Conservation (phyloP, 768 basidiomycete species). For the Rhizopogon vesiculosus region DNA sequence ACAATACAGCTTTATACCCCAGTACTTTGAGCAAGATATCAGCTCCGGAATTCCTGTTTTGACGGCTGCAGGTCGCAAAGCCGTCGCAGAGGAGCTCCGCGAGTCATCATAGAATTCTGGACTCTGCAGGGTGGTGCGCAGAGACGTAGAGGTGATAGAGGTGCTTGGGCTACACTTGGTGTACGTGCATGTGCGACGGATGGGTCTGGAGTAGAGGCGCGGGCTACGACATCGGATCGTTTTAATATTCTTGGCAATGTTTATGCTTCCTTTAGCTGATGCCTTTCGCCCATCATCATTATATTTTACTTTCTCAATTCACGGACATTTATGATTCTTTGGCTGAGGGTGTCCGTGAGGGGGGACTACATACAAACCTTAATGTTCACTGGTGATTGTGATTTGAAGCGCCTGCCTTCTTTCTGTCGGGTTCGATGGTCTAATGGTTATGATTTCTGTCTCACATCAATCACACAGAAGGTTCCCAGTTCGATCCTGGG, state of each 20-base stretch:
- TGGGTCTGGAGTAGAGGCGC: neutral
- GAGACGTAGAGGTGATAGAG: neutral
- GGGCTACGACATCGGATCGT: neutral
- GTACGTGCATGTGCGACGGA: neutral
- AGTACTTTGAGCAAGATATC: slow-evolving; percentile 70
- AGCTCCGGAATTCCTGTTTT: slow-evolving; percentile 63
- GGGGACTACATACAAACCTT: too few relatives aligned
- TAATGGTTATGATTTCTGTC: slow-evolving; percentile 35
- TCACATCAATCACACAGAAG: slow-evolving; percentile 28
- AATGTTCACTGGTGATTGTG: neutral
- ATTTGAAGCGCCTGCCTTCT: neutral
- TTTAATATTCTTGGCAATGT: neutral
- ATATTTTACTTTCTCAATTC: neutral
- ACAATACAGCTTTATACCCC: slow-evolving; percentile 57
- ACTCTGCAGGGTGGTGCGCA: neutral
- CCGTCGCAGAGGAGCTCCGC: slow-evolving; percentile 67
- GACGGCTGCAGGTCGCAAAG: slow-evolving; percentile 63
- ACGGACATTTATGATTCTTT: neutral
- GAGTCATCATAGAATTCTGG: slow-evolving; percentile 6
- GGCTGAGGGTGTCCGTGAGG: too few relatives aligned
- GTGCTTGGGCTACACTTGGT: neutral
- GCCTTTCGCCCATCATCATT: neutral
- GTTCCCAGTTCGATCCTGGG: slow-evolving; percentile 33
- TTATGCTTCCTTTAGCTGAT: neutral
- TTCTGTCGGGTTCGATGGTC: slow-evolving; percentile 25